phyloP scores from a whole-genome alignment of 306 rosid species.

The Prosopis cineraria region DNA sequence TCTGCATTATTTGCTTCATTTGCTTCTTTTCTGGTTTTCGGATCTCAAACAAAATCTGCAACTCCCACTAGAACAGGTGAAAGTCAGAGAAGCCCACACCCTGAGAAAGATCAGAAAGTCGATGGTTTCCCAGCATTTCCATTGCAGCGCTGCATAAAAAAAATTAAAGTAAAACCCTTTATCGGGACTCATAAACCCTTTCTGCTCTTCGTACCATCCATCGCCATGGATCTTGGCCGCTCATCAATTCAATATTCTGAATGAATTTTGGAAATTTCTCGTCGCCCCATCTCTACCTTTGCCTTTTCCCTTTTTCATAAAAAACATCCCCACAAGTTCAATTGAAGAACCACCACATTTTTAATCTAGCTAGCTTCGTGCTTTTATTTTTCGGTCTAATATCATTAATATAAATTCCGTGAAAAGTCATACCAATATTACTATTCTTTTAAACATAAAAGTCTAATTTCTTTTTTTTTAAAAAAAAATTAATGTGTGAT shows the following conservation, averaged over 20 bases:
- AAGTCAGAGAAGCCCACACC: slow-evolving; percentile 61
- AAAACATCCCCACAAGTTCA: no score
- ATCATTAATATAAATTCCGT: no score
- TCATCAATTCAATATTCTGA: background rate
- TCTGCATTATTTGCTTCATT: background rate
- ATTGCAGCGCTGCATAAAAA: slow-evolving; percentile 17
- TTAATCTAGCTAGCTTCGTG: no score
- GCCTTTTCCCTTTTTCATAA: no score
- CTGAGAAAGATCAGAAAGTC: slow-evolving; percentile 48
- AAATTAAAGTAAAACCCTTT: slow-evolving; percentile 49
- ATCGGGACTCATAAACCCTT: slow-evolving; percentile 70
- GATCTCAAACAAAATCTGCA: slow-evolving; percentile 28
- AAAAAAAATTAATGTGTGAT: no score
- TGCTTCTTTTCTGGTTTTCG: background rate
- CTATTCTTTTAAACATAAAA: no score
- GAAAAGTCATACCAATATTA: no score
- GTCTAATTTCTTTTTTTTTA: no score
- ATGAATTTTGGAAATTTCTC: slow-evolving; percentile 12
- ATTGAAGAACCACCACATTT: no score
- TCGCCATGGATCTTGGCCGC: background rate
- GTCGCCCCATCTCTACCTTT: no score
- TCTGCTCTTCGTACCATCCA: slow-evolving; percentile 20
- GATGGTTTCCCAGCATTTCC: slow-evolving; percentile 43
- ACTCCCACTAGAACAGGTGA: slow-evolving; percentile 54
- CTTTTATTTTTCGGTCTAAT: no score